Base-by-base conservation (phyloP, 768 basidiomycete species). In the Nidularia pulvinata region DNA sequence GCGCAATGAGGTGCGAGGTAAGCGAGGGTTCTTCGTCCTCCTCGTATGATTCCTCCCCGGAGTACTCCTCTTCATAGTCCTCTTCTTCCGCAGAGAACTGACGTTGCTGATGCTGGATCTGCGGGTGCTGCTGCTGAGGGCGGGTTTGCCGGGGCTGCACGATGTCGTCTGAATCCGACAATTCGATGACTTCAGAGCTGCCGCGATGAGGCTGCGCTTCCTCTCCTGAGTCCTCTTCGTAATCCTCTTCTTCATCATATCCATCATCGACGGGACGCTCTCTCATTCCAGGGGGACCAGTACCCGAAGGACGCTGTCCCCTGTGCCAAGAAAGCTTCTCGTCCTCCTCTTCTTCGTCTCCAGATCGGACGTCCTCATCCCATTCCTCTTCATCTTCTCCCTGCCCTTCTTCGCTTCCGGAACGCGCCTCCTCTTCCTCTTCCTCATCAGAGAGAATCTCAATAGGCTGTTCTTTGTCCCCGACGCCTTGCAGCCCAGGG, bases 401-500 rank as follows among this genome's bases (percentile, higher is more conserved):
- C 22, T 13, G 45, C 11, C 1, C 45, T 13, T 1, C 45, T 9
- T 13, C 13, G 11, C 13, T 10, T 9, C 11, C 13, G 45, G 45
- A 1, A 9, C 37, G 48, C 54, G 4, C 22, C 16, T 56, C 55
- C n/a, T 63, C 69, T 16, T 65, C 67, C 14, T 60, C 62, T 16
- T 62, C 60, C 0, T 63, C 61, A 1, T 57, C 62, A 13, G 59
- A 59, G 11, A 63, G 46, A 32, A 81, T 73, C 56, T 80, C 77
- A 49, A 84, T 83, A 11, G 81, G 82, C 49, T 78, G 69, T 42
- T 69, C 56, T 34, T 64, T 62, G 34, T 65, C 69, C 43, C 68
- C 67, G 49, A 55, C 61, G 14, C 67, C 73, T 22, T 72, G 69
- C 34, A 82, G 69, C 4, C 83, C 82, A 43, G 83, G 79, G 5